A percentile compares a stretch with the other conserved stretches of the same genome.
Evolutionary conservation across 495 filamentous ascomycete species (phyloP).

Genomic region (Penicillium longicatenatum): DNA sequence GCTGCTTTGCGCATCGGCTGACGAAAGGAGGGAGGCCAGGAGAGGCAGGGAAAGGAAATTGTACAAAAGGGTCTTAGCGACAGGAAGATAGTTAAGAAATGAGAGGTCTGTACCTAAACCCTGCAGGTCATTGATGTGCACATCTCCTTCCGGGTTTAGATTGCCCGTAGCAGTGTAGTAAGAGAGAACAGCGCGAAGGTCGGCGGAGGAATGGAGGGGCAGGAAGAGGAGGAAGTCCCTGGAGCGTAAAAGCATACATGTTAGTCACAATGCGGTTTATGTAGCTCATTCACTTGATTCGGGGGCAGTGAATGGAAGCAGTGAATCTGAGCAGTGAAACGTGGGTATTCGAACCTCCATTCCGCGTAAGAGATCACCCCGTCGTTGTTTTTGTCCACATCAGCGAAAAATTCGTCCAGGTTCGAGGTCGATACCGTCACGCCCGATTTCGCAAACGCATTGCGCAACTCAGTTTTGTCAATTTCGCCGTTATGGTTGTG

Average conservation of each 20-base stretch:
- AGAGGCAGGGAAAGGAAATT: constrained; percentile 40
- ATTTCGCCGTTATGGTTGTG: constrained; percentile 83
- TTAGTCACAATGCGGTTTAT: constrained; percentile 9
- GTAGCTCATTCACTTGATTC: not conserved
- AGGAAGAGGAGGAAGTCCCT: constrained; percentile 97
- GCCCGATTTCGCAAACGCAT: constrained; percentile 76
- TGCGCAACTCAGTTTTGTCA: constrained; percentile 77
- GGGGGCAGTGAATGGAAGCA: not conserved
- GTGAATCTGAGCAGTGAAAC: not conserved
- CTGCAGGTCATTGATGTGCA: constrained; percentile 86
- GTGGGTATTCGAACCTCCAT: constrained; percentile 74
- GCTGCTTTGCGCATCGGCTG: constrained; percentile 40
- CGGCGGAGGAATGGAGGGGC: constrained; percentile 65
- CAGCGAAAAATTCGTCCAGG: constrained; percentile 80
- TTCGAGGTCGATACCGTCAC: constrained; percentile 75
- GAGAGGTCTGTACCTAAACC: constrained; percentile 87
- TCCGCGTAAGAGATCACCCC: constrained; percentile 88
- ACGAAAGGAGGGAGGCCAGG: constrained; percentile 42
- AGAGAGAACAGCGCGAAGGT: constrained; percentile 81
- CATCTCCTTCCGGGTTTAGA: constrained; percentile 93
- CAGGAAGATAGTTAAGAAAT: constrained; percentile 61
- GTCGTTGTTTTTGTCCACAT: constrained; percentile 89
- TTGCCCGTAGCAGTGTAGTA: constrained; percentile 91
- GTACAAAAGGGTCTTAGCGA: constrained; percentile 44
- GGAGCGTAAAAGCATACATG: constrained; percentile 3